A percentile compares a stretch with the other conserved stretches of the same genome.
Evolutionary conservation across 345 rosid genomes (phyloP).

Genomic region (Pistacia atlantica): DNA sequence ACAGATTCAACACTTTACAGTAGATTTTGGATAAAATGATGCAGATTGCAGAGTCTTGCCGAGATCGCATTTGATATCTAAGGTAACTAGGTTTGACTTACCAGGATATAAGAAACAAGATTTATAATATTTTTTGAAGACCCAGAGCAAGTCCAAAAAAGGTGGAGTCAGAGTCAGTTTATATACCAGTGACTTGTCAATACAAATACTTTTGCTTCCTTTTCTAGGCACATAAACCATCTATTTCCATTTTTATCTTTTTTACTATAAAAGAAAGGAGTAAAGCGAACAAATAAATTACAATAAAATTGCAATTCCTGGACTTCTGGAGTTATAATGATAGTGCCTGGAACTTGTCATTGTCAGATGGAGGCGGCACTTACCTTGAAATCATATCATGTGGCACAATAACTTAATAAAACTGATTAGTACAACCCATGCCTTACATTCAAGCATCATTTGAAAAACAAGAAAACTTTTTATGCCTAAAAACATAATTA

Average conservation of each 20-base stretch:
- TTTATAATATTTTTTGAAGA: background rate
- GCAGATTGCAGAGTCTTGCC: background rate
- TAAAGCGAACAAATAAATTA: background rate
- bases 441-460: background rate
- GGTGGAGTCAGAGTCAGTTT: conserved; percentile 1
- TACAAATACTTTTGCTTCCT: background rate
- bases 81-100: background rate
- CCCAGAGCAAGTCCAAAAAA: background rate
- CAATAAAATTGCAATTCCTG: background rate
- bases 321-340: background rate
- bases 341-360: background rate
- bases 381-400: background rate
- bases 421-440: background rate
- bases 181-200: background rate
- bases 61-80: background rate
- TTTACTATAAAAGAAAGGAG: background rate
- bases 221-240: background rate
- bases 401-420: background rate
- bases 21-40: background rate
- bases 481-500: background rate
- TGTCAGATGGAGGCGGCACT: background rate
- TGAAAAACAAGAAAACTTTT: no score
- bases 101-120: background rate
- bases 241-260: background rate
- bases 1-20: background rate